phyloP scores from a whole-genome alignment of 768 basidiomycete genomes.

The Leucosporidium yakuticum region DNA sequence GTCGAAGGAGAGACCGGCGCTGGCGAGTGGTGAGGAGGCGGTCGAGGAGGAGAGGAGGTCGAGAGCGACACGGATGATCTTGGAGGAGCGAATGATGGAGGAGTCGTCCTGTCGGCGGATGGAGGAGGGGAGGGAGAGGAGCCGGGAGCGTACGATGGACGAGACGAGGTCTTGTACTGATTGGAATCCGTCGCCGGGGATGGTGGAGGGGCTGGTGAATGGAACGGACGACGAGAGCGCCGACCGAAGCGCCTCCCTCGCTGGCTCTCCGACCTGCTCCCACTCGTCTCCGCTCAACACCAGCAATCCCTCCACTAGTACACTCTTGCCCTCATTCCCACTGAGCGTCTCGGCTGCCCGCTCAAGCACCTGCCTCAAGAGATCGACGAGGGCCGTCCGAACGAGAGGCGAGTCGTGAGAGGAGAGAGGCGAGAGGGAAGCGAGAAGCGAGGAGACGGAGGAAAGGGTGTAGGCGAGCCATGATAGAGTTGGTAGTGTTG shows the following conservation, averaged over 20 bases:
- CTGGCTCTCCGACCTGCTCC: conserved; percentile 51
- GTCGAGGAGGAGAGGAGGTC: conserved; percentile 50
- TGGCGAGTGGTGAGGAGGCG: conserved; percentile 64
- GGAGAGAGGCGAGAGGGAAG: conserved; percentile 63
- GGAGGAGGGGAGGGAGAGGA: conserved; percentile 65
- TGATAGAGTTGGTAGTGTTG: conserved; percentile 52
- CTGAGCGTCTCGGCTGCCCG: too few relatives aligned
- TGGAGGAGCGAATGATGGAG: conserved; percentile 64
- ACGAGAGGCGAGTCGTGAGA: conserved; percentile 67
- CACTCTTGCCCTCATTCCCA: too few relatives aligned
- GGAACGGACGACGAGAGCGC: conserved; percentile 44
- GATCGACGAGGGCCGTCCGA: conserved; percentile 53
- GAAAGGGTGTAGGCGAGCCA: conserved; percentile 79
- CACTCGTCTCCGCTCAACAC: conserved; percentile 61
- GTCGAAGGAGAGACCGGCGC: conserved; percentile 64
- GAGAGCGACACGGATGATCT: conserved; percentile 67
- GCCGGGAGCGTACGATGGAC: conserved; percentile 58
- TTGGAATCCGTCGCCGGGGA: too few relatives aligned
- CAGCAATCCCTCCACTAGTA: conserved; percentile 47
- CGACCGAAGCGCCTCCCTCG: conserved; percentile 48
- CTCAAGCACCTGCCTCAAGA: conserved; percentile 45
- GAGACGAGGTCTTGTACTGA: conserved; percentile 47
- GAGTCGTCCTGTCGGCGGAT: conserved; percentile 64
- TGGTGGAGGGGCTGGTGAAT: too few relatives aligned
- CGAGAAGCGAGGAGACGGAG: conserved; percentile 76